Conservation (phyloP, 2,329 filamentous ascomycete genomes). For the Botrytis paeoniae region DNA sequence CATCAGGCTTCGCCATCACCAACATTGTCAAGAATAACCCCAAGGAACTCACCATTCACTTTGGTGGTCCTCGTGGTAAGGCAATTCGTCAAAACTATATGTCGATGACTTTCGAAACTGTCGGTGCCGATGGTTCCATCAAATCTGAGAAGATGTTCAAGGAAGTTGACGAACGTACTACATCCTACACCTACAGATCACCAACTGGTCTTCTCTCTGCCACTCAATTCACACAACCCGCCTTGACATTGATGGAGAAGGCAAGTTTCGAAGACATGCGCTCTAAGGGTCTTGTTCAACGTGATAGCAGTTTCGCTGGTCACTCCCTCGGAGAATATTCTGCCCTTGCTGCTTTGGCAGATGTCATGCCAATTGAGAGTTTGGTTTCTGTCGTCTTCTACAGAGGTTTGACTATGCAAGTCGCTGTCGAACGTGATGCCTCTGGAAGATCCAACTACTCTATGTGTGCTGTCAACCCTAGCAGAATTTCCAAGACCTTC, state of each 20-base stretch:
- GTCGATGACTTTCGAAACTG: slow-evolving; percentile 99
- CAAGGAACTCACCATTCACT: slow-evolving; percentile 97
- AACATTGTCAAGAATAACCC: slow-evolving; percentile 99
- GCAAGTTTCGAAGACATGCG: slow-evolving; percentile 99
- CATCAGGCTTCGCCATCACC: slow-evolving; percentile 83
- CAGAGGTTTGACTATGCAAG: slow-evolving; percentile 97
- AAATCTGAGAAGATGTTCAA: slow-evolving; percentile 99
- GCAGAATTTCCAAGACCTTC: slow-evolving; percentile 97
- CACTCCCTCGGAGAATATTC: slow-evolving; percentile 99
- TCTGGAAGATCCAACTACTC: slow-evolving; percentile 94
- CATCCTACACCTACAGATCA: slow-evolving; percentile 95
- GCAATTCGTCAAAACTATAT: slow-evolving; percentile 99
- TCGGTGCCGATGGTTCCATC: slow-evolving; percentile 83
- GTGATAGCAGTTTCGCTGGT: slow-evolving; percentile 95
- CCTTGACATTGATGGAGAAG: slow-evolving; percentile 98
- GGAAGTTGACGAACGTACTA: slow-evolving; percentile 87
- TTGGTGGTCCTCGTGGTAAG: slow-evolving; percentile 94
- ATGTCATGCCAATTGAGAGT: slow-evolving; percentile 99
- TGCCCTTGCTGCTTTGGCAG: slow-evolving; percentile 88
- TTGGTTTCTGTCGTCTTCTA: slow-evolving; percentile 99
- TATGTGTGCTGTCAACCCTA: slow-evolving; percentile 99
- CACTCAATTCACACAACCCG: slow-evolving; percentile 97
- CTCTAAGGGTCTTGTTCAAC: slow-evolving; percentile 89
- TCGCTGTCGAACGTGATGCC: slow-evolving; percentile 94
- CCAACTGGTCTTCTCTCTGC: slow-evolving; percentile 92